Evolutionary conservation across 2,329 filamentous ascomycete species (phyloP).

Genomic region (Monosporascus sp.): DNA sequence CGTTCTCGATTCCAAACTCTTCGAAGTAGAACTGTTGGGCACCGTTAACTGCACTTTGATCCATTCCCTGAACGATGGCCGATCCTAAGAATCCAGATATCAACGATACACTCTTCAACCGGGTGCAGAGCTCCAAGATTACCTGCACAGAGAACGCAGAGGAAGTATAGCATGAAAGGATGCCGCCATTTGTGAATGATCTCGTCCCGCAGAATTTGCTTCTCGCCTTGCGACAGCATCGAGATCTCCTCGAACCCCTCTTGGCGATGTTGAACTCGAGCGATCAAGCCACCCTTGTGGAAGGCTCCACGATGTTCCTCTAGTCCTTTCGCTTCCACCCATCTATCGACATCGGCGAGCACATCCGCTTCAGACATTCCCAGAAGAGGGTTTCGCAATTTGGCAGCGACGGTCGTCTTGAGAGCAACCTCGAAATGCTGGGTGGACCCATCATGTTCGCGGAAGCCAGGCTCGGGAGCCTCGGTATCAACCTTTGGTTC

Average conservation of each 20-base stretch:
- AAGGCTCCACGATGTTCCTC: slow-evolving; percentile 23
- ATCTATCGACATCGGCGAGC: slow-evolving; percentile 28
- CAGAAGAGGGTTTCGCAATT: slow-evolving; percentile 6
- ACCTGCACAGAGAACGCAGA: slow-evolving; percentile 45
- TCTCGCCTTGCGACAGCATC: slow-evolving; percentile 49
- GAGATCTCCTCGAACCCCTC: slow-evolving; percentile 39
- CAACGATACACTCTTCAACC: slow-evolving; percentile 35
- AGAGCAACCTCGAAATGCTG: background rate
- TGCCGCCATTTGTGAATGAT: slow-evolving; percentile 62
- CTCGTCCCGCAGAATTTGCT: slow-evolving; percentile 50
- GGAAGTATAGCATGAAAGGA: slow-evolving; percentile 56
- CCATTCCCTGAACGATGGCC: slow-evolving; percentile 65
- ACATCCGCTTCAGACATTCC: slow-evolving; percentile 8
- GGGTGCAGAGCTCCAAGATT: background rate
- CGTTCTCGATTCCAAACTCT: slow-evolving; percentile 51
- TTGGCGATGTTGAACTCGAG: slow-evolving; percentile 32
- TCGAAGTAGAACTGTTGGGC: slow-evolving; percentile 58
- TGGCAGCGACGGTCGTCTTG: slow-evolving; percentile 1
- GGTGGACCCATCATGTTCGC: background rate
- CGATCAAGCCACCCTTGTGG: slow-evolving; percentile 17
- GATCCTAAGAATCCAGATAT: slow-evolving; percentile 24
- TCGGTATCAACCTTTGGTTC: slow-evolving; percentile 2
- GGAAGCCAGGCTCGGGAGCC: background rate
- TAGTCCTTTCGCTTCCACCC: slow-evolving; percentile 30
- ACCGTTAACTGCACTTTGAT: slow-evolving; percentile 63